Evolutionary conservation across 148 eudicot species (phyloP).

Genomic region (Rhododendron mucronatum): DNA sequence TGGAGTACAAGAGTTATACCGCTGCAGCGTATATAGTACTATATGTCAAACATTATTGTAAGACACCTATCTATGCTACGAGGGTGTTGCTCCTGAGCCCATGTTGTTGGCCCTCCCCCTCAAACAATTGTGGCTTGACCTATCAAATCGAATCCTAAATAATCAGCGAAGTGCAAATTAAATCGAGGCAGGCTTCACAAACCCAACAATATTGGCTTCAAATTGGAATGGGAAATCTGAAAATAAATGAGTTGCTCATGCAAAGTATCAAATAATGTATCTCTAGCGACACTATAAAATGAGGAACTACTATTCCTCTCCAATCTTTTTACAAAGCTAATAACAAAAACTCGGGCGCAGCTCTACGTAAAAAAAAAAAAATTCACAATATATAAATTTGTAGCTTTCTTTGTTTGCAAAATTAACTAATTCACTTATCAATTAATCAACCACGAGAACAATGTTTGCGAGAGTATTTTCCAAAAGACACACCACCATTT

Average conservation of each 20-base stretch:
- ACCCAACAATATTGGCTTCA: too few relatives aligned
- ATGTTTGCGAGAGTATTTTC: neutral
- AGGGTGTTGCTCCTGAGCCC: neutral
- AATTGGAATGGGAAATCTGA: too few relatives aligned
- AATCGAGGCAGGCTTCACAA: neutral
- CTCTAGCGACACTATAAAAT: too few relatives aligned
- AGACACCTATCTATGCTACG: neutral
- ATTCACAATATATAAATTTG: neutral
- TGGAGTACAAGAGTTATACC: neutral
- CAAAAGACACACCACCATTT: too few relatives aligned
- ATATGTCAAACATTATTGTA: neutral
- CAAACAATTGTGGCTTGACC: neutral
- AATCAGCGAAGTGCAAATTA: neutral
- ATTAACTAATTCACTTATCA: too few relatives aligned
- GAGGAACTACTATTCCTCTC: neutral
- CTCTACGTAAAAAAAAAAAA: too few relatives aligned
- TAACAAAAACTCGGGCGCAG: too few relatives aligned
- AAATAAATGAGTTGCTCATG: too few relatives aligned
- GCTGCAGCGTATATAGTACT: neutral
- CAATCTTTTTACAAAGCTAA: too few relatives aligned
- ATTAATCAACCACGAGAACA: neutral
- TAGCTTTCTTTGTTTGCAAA: too few relatives aligned
- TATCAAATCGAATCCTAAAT: neutral
- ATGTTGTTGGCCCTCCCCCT: neutral
- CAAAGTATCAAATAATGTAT: too few relatives aligned